Evolutionary conservation across 2,329 filamentous ascomycete species (phyloP), one percentile per base, ranked within the genome.

Genomic region (Nothomitra cinnamomea): DNA sequence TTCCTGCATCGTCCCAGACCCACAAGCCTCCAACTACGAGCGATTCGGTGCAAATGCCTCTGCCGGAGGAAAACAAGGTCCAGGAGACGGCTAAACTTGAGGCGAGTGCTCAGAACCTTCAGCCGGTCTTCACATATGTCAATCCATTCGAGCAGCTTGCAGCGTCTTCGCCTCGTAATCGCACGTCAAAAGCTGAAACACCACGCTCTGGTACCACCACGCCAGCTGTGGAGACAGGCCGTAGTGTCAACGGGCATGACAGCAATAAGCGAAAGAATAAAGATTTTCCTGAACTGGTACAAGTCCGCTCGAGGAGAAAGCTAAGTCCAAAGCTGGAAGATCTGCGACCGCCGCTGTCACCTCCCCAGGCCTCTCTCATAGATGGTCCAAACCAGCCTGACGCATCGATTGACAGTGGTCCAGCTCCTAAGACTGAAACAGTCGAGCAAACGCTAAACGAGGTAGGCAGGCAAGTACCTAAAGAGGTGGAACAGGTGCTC

Each of bases 121-220:
- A 64, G 22, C 62, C 73, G 53, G 71, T 82, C 53, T 85, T 85
- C 64, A 84, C 75, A 25, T 85, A 85, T 66, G 74, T 80, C 60
- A 86, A 86, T 60, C 82, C 82, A 1, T 86, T 86, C 60, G 81
- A 85, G 55, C 75, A 83, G 61, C 69, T 86, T 57, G 76, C 79
- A 55, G 79, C 80, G 43, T 79, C 79, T 2, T 83, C 80, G 57
- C 79, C 80, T 38, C 75, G 77, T 52, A 79, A 78, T 57, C 70
- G 69, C 53, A 75, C 74, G 24, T 72, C 76, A n/a, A 73, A 74
- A 60, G 62, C 65, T 51, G 62, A 63, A 35, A 63, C 65, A 51
- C 61, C 65, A 53, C 59, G 57, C 40, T 58, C 55, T 13, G 50
- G 53, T 21, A 50, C 59, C 8, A 54, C 59, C 19, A 58, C 61